Evolutionary conservation across 139 green algal genomes (phyloP).

Genomic region (Micractinium sp.): DNA sequence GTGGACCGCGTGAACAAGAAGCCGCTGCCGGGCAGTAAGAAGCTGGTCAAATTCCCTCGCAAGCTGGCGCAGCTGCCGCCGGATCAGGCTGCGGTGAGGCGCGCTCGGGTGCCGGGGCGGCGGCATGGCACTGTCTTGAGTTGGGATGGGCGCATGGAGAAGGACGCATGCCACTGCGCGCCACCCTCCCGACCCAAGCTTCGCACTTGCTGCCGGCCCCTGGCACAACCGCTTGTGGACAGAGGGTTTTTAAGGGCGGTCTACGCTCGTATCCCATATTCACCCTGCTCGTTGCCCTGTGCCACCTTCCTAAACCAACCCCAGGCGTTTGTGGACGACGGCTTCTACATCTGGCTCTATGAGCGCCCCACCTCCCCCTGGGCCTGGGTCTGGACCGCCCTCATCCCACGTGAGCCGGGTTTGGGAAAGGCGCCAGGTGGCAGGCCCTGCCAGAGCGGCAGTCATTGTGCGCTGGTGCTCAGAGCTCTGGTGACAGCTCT

Average conservation of each 20-base stretch:
- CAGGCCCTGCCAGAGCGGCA: no score
- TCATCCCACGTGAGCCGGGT: slow-evolving; percentile 31
- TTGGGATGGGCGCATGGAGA: no score
- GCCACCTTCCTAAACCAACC: not conserved
- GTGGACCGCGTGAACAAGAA: slow-evolving; percentile 74
- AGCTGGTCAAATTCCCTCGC: slow-evolving; percentile 73
- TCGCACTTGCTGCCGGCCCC: no score
- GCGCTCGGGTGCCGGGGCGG: slow-evolving; percentile 16
- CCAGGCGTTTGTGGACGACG: slow-evolving; percentile 64
- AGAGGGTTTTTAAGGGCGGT: no score
- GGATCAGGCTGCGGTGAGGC: not conserved
- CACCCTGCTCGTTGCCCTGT: not conserved
- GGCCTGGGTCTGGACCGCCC: slow-evolving; percentile 57
- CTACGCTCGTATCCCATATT: no score
- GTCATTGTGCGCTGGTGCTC: no score
- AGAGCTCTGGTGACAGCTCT: no score
- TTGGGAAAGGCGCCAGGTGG: no score
- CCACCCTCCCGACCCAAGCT: no score
- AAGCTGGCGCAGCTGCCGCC: slow-evolving; percentile 54
- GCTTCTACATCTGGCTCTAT: slow-evolving; percentile 81
- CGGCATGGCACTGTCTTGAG: not conserved
- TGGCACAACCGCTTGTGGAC: no score
- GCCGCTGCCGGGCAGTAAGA: slow-evolving; percentile 71
- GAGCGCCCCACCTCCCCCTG: slow-evolving; percentile 71
- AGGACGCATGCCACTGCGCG: no score